phyloP scores from a whole-genome alignment of 768 basidiomycete species.

The Russula foetens region DNA sequence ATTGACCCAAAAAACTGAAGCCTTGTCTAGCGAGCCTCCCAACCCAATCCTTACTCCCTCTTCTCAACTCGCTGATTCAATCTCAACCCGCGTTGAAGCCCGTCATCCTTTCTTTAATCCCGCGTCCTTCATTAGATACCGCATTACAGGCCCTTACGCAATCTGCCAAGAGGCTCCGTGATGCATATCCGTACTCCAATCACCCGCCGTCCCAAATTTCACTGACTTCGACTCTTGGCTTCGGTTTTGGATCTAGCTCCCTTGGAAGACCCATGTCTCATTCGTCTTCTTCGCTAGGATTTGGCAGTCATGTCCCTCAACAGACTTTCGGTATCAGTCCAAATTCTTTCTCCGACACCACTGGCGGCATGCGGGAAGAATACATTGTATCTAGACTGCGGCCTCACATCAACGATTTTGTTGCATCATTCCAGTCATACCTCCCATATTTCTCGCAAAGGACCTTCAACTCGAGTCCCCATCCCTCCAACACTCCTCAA shows the following conservation, averaged over 20 bases:
- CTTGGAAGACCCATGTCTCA: slow-evolving; percentile 12
- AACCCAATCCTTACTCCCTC: slow-evolving; percentile 63
- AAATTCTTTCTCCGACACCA: slow-evolving; percentile 9
- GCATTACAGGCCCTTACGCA: slow-evolving; percentile 60
- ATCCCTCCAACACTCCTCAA: slow-evolving; percentile 30
- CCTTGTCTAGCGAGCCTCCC: slow-evolving; percentile 60
- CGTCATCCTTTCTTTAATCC: slow-evolving; percentile 66
- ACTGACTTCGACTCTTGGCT: slow-evolving; percentile 30
- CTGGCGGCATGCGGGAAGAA: slow-evolving; percentile 63
- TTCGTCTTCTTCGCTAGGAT: slow-evolving; percentile 21
- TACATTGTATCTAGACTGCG: slow-evolving; percentile 71
- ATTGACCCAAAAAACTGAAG: slow-evolving; percentile 14
- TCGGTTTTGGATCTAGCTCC: slow-evolving; percentile 23
- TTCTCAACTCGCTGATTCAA: slow-evolving; percentile 60
- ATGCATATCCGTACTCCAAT: slow-evolving; percentile 79
- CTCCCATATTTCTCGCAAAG: slow-evolving; percentile 75
- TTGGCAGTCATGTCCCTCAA: slow-evolving; percentile 21
- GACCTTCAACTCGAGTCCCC: slow-evolving; percentile 22
- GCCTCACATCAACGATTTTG: slow-evolving; percentile 69
- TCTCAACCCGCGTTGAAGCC: slow-evolving; percentile 66
- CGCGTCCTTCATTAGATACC: slow-evolving; percentile 73
- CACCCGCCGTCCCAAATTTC: slow-evolving; percentile 28
- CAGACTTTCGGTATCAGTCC: slow-evolving; percentile 15
- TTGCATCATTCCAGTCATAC: slow-evolving; percentile 70
- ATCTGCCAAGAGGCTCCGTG: slow-evolving; percentile 65